phyloP scores from a whole-genome alignment of 805 yeast genomes.

The Kluyveromyces siamensis region DNA sequence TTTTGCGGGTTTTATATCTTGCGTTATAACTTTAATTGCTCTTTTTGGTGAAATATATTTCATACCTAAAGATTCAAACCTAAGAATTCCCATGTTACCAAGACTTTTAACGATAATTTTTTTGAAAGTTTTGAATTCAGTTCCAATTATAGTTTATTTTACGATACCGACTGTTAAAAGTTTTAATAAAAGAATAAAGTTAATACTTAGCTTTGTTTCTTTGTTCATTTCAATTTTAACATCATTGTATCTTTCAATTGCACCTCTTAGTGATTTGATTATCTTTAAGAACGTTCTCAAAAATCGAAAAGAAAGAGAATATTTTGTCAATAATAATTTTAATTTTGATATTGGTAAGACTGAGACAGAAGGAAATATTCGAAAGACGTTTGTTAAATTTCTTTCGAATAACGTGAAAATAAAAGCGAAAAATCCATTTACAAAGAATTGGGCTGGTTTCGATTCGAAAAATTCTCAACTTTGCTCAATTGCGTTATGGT shows the following conservation, averaged over 20 bases:
- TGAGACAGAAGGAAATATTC: constrained; percentile 11
- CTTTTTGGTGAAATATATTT: constrained; percentile 47
- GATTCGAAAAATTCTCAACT: background rate
- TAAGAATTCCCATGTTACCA: constrained; percentile 32
- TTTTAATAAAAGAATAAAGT: constrained; percentile 22
- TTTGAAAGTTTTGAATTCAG: constrained; percentile 35
- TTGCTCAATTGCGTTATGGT: constrained; percentile 49
- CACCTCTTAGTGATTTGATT: constrained; percentile 44
- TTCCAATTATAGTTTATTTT: constrained; percentile 40
- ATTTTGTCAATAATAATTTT: too few species aligned
- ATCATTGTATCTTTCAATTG: constrained; percentile 41
- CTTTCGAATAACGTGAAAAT: constrained; percentile 50
- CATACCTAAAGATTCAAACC: constrained; percentile 52
- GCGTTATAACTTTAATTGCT: constrained; percentile 45
- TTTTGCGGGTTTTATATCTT: constrained; percentile 55
- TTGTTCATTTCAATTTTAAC: constrained; percentile 40
- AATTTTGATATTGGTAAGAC: background rate
- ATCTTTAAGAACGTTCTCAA: constrained; percentile 13
- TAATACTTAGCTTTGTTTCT: constrained; percentile 38
- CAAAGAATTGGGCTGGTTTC: constrained; percentile 33
- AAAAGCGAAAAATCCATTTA: constrained; percentile 23
- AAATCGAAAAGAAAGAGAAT: background rate
- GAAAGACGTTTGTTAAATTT: constrained; percentile 40
- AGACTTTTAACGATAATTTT: constrained; percentile 36
- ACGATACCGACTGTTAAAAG: constrained; percentile 28